phyloP scores from a whole-genome alignment of 1,139 yeast genomes.

The Hansenula sp. region DNA sequence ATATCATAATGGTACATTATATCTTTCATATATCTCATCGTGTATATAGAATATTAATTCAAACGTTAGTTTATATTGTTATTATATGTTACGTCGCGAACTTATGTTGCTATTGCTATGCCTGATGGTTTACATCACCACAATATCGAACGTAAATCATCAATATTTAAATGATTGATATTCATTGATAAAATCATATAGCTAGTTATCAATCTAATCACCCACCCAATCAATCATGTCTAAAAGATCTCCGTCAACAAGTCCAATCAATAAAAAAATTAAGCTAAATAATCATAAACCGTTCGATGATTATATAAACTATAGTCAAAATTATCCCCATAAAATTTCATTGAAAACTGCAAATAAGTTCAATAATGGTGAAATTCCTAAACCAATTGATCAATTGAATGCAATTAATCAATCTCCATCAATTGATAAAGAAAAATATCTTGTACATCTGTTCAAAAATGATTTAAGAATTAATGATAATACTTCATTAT shows the following conservation, averaged over 20 bases:
- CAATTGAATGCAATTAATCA: too few relatives aligned
- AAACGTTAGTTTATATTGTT: too few relatives aligned
- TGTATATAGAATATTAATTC: too few relatives aligned
- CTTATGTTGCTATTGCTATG: too few relatives aligned
- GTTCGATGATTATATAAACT: neutral
- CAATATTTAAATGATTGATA: too few relatives aligned
- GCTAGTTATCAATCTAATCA: too few relatives aligned
- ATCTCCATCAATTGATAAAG: slow-evolving; percentile 2
- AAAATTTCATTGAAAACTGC: slow-evolving; percentile 8
- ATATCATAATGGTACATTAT: too few relatives aligned
- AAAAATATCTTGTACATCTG: slow-evolving; percentile 35
- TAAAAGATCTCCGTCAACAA: neutral
- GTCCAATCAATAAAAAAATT: neutral
- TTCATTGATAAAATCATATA: too few relatives aligned
- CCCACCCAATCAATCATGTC: neutral
- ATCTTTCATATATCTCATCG: too few relatives aligned
- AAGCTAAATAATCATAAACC: neutral
- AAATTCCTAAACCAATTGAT: slow-evolving; percentile 9
- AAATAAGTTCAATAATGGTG: slow-evolving; percentile 9
- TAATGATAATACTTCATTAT: slow-evolving; percentile 37
- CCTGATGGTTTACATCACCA: too few relatives aligned
- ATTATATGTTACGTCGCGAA: too few relatives aligned
- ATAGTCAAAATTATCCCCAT: neutral
- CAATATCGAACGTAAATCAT: too few relatives aligned
- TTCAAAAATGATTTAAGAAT: slow-evolving; percentile 41